These are phyloP conservation scores for Echinosophora koreensis DNA, from an alignment of 306 rosid genomes.

Conservation along the genomic window DNA sequence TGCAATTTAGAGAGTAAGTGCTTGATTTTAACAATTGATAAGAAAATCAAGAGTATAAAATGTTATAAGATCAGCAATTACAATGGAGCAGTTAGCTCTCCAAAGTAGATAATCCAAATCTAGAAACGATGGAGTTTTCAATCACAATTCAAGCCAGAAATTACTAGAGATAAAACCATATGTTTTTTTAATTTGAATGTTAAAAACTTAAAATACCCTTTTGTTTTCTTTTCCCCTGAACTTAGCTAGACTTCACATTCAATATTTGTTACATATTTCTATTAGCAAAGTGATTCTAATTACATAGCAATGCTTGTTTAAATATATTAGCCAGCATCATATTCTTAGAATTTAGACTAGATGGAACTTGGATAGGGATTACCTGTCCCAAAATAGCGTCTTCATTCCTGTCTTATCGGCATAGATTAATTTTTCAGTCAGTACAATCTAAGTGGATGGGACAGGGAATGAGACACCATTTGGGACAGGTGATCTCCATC, in stretches of 20 bases:
- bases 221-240: background rate
- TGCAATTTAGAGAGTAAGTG: too few relatives aligned
- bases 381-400: too few relatives aligned
- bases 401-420: too few relatives aligned
- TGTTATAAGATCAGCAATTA: too few relatives aligned
- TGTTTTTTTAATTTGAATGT: too few relatives aligned
- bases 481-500: too few relatives aligned
- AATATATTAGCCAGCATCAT: background rate
- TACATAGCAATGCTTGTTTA: background rate
- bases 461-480: too few relatives aligned
- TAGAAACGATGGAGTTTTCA: background rate
- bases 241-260: constrained; percentile 22
- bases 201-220: background rate
- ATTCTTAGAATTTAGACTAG: background rate
- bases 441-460: too few relatives aligned
- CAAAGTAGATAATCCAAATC: background rate
- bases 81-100: background rate
- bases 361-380: too few relatives aligned
- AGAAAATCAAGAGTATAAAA: too few relatives aligned
- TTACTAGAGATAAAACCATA: constrained; percentile 1
- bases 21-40: too few relatives aligned
- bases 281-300: background rate
- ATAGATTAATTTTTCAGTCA: too few relatives aligned
- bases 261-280: background rate
- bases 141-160: constrained; percentile 21